These are phyloP conservation scores for Pyrenophora teres DNA, from an alignment of 2,329 filamentous ascomycete species.

Conservation along the genomic window DNA sequence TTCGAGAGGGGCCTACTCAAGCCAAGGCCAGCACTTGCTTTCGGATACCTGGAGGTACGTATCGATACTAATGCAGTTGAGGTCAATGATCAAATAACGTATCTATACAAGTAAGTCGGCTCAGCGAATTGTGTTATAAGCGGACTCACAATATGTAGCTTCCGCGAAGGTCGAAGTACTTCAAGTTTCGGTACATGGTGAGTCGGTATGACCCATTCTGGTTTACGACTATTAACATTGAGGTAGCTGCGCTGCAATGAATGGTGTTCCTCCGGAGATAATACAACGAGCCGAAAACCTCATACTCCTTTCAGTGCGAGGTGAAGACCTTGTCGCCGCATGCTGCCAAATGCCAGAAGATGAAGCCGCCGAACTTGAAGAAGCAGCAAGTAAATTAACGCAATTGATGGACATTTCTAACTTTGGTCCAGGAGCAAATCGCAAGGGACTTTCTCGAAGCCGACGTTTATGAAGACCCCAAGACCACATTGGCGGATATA, in stretches of 20 bases:
- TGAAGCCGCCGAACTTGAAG: constrained; percentile 69
- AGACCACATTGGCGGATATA: constrained; percentile 46
- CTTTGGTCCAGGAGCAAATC: constrained; percentile 43
- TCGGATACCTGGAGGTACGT: constrained; percentile 74
- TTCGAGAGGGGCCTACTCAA: constrained; percentile 67
- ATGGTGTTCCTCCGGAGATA: constrained; percentile 75
- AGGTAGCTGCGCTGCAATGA: constrained; percentile 76
- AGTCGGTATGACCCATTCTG: constrained; percentile 3
- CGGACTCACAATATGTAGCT: constrained; percentile 42
- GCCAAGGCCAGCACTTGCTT: constrained; percentile 56
- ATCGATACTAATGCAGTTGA: constrained; percentile 59
- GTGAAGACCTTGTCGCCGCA: constrained; percentile 75
- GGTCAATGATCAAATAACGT: constrained; percentile 68
- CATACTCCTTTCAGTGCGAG: constrained; percentile 67
- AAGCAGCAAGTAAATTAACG: constrained; percentile 58
- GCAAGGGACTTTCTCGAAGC: constrained; percentile 51
- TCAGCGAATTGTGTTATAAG: not conserved
- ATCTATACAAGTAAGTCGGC: constrained; percentile 67
- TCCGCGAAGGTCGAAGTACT: constrained; percentile 67
- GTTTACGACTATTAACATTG: not conserved
- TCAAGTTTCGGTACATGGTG: constrained; percentile 81
- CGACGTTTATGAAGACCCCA: constrained; percentile 44
- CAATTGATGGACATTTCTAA: constrained; percentile 12
- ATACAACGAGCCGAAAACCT: constrained; percentile 78
- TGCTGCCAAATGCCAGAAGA: constrained; percentile 69